Conservation (phyloP, 1,284 basidiomycete genomes). For the Coniferiporia sulphurascens region DNA sequence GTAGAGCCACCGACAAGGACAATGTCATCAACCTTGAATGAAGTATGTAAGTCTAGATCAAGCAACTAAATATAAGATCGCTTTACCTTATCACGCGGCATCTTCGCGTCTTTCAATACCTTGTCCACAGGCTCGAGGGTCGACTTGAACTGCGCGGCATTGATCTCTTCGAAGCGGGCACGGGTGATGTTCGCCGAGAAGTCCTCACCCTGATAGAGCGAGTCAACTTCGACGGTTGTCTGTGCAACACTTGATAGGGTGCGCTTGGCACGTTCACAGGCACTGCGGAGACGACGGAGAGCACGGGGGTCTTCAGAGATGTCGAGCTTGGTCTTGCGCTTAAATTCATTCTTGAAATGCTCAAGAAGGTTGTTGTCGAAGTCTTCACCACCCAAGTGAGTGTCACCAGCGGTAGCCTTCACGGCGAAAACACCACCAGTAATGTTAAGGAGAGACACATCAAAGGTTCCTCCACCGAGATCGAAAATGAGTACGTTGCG, state of each 20-base stretch:
- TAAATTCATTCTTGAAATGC: slow-evolving; percentile 98
- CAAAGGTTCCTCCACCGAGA: slow-evolving; percentile 98
- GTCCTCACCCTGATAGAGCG: slow-evolving; percentile 92
- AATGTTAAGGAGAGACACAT: slow-evolving; percentile 96
- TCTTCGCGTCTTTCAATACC: slow-evolving; percentile 98
- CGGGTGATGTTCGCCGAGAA: slow-evolving; percentile 96
- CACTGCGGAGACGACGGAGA: slow-evolving; percentile 89
- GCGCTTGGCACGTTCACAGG: slow-evolving; percentile 99
- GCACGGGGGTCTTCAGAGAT: slow-evolving; percentile 96
- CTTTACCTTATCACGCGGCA: slow-evolving; percentile 79
- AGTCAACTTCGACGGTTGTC: slow-evolving; percentile 99
- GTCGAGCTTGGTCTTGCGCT: slow-evolving; percentile 95
- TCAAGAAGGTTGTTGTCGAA: slow-evolving; percentile 98
- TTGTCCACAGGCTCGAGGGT: slow-evolving; percentile 98
- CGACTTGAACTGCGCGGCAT: slow-evolving; percentile 90
- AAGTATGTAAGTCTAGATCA: neutral
- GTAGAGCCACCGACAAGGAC: slow-evolving; percentile 99
- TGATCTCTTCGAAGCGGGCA: slow-evolving; percentile 99
- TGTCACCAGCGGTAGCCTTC: slow-evolving; percentile 97
- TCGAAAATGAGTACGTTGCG: slow-evolving; percentile 99
- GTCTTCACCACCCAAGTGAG: slow-evolving; percentile 96
- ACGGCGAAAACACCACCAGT: slow-evolving; percentile 97
- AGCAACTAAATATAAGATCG: neutral
- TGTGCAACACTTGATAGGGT: slow-evolving; percentile 97
- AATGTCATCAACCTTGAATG: slow-evolving; percentile 80